A percentile compares a stretch with the other conserved stretches of the same genome.
Conservation (phyloP, 176 grass and related monocot genomes). For the Typha latifolia region DNA sequence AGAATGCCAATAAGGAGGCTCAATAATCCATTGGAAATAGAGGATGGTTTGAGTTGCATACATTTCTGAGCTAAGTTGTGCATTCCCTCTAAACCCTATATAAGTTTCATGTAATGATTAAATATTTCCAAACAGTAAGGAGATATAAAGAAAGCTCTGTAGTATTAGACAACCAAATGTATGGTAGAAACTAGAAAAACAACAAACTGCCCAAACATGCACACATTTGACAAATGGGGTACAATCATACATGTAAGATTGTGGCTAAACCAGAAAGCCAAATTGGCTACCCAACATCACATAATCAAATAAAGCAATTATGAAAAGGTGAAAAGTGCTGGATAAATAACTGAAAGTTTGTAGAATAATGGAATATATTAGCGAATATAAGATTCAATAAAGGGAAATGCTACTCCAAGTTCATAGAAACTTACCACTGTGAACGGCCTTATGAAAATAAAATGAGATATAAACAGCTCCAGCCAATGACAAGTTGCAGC, state of each 20-base stretch:
- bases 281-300: no score
- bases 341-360: neutral
- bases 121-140: no score
- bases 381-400: neutral
- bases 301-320: no score
- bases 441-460: constrained; percentile 83
- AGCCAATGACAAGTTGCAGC: constrained; percentile 79
- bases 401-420: neutral
- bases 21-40: constrained; percentile 50
- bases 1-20: constrained; percentile 66
- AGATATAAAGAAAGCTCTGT: no score
- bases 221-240: no score
- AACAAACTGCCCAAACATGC: no score
- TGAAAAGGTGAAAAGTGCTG: no score
- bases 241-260: neutral
- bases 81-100: constrained; percentile 91
- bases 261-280: no score
- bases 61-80: constrained; percentile 76
- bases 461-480: constrained; percentile 86
- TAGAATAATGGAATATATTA: neutral
- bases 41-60: constrained; percentile 71
- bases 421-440: constrained; percentile 40
- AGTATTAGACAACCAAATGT: no score
- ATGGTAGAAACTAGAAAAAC: no score
- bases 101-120: constrained; percentile 22